Conservation (phyloP, 768 basidiomycete genomes). For the Scleroderma bovista region DNA sequence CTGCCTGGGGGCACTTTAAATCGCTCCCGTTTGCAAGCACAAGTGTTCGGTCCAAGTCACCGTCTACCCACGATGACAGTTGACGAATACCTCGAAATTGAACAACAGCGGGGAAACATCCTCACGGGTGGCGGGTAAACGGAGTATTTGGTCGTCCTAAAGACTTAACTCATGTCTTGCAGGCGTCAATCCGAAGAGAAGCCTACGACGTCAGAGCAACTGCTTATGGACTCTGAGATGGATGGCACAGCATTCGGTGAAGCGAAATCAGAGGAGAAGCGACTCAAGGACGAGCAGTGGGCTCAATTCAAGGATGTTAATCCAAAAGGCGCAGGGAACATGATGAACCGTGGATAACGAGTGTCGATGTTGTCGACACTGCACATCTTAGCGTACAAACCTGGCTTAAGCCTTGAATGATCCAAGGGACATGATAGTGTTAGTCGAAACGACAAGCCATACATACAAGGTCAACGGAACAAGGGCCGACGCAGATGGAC, state of each 20-base stretch:
- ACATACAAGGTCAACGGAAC: conserved; percentile 17
- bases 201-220: conserved; percentile 72
- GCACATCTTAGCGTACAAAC: conserved; percentile 1
- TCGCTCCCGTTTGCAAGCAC: conserved; percentile 64
- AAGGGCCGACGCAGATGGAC: background rate
- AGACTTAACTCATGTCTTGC: conserved; percentile 4
- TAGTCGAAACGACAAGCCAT: conserved; percentile 10
- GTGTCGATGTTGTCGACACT: conserved; percentile 5
- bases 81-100: conserved; percentile 90
- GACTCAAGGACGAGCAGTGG: conserved; percentile 89
- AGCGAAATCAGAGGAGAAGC: conserved; percentile 66
- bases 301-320: conserved; percentile 82
- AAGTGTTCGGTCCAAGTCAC: conserved; percentile 82
- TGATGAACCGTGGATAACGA: conserved; percentile 77
- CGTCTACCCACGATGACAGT: conserved; percentile 92
- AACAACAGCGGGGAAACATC: conserved; percentile 78
- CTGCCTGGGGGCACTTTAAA: conserved; percentile 66
- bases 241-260: conserved; percentile 71
- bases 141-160: background rate
- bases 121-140: conserved; percentile 83
- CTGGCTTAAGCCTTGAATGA: conserved; percentile 3
- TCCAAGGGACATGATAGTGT: conserved; percentile 9
- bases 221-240: conserved; percentile 74
- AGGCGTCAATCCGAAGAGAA: conserved; percentile 63
- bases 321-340: conserved; percentile 91